Conservation (phyloP, 768 basidiomycete species). For the Mycena metata region DNA sequence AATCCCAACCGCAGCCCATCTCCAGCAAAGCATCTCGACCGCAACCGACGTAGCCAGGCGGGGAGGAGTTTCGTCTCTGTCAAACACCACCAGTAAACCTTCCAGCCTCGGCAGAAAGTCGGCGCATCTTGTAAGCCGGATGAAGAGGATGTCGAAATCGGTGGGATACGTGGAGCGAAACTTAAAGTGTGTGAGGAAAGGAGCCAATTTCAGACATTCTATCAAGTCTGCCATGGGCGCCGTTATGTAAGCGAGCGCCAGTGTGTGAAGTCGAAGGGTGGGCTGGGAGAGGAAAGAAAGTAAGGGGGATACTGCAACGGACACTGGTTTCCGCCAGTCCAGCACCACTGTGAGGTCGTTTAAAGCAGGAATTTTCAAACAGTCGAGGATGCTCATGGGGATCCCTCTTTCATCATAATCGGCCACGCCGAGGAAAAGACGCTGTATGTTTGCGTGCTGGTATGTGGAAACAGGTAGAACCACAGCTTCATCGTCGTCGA, state of each 20-base stretch:
- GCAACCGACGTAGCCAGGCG: not conserved
- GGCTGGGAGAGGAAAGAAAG: too few species aligned
- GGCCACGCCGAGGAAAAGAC: not conserved
- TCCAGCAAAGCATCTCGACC: constrained; percentile 9
- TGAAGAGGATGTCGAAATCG: constrained; percentile 2
- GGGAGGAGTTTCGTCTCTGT: too few species aligned
- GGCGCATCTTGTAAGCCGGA: too few species aligned
- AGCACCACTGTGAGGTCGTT: constrained; percentile 10
- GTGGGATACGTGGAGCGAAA: too few species aligned
- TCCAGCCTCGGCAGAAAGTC: not conserved
- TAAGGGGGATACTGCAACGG: not conserved
- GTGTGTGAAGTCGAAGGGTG: too few species aligned
- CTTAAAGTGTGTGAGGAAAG: too few species aligned
- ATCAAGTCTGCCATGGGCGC: too few species aligned
- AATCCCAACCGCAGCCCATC: constrained; percentile 7
- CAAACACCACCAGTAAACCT: not conserved
- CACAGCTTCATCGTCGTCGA: too few species aligned
- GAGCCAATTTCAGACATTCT: too few species aligned
- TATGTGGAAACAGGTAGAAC: not conserved
- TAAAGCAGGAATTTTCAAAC: not conserved
- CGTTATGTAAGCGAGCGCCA: too few species aligned
- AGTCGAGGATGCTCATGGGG: not conserved
- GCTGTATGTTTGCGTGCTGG: not conserved
- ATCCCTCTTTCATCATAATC: not conserved
- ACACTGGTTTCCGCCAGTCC: too few species aligned